These are phyloP conservation scores for Mycena haematopus DNA, from an alignment of 768 basidiomycete species.

Conservation along the genomic window DNA sequence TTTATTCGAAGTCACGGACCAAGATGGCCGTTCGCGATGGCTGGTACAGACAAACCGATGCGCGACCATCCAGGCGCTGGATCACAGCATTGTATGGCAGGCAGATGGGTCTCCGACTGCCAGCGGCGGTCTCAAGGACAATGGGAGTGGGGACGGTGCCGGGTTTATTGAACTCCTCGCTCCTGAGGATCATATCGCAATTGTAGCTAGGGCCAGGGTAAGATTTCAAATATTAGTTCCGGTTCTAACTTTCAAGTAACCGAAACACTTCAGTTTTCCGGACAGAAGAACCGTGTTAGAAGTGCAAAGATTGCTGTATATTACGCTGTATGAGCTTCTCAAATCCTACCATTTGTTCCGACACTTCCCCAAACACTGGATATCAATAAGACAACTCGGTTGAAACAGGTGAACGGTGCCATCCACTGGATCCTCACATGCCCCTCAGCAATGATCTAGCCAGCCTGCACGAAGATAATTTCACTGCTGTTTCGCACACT, in stretches of 20 bases:
- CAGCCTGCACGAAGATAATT: too few relatives aligned
- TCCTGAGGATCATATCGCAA: background rate
- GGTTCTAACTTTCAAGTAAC: background rate
- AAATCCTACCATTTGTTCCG: too few relatives aligned
- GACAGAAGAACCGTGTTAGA: conserved; percentile 3
- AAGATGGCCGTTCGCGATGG: background rate
- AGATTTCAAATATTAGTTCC: background rate
- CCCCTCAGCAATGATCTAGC: too few relatives aligned
- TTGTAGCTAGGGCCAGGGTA: conserved; percentile 15
- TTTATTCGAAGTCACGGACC: conserved; percentile 2
- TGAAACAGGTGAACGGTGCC: too few relatives aligned
- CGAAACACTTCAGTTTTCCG: background rate
- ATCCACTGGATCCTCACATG: too few relatives aligned
- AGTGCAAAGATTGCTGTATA: conserved; percentile 1
- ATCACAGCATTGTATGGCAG: conserved; percentile 7
- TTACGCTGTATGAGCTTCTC: conserved; percentile 7
- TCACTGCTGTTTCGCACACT: too few relatives aligned
- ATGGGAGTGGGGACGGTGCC: conserved; percentile 14
- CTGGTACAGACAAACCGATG: conserved; percentile 14
- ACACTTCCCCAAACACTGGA: too few relatives aligned
- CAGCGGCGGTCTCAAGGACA: background rate
- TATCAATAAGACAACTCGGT: too few relatives aligned
- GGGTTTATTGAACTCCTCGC: conserved; percentile 10
- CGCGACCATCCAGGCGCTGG: background rate
- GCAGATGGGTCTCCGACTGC: background rate